Base-by-base conservation (phyloP, 2,329 filamentous ascomycete genomes). In the Elsinoe necatrix region DNA sequence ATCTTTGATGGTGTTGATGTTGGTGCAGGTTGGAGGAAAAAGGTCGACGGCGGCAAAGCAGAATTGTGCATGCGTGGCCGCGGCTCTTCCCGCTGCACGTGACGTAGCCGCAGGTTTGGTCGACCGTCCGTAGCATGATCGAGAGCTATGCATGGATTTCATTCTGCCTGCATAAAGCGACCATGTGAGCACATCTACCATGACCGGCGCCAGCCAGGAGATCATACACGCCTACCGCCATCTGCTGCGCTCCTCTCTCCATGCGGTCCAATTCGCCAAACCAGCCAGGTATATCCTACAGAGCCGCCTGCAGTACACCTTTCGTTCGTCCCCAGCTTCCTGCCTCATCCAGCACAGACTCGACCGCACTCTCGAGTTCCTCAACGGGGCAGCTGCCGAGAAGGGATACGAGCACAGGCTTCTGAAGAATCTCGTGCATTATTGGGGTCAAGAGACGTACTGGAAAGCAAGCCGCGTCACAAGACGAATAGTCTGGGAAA, bases 371-470 rank as follows among this genome's bases (percentile, higher is more conserved):
- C 65, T 87, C 3, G 81, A 82, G 67, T 92, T 93, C 65, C 71
- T 92, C 1, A 71, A 81, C 29, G 80, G 81, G 39, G 88, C 88
- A 3, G 78, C 80, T 1, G 74, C 71, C 60, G 76, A 81, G 63
- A 79, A 71, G 56, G 87, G 86, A 0, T 63, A 89, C 29, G 88
- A 92, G 74, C 86, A 91, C 67, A 78, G 72, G 57, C 79, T 93
- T 7, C 66, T 92, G 57, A 86, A 83, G 71, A 90, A 86, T 61
- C 67, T 92, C 48, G 64, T 88, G 16, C 66, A 70, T 54, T 70
- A 66, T 34, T 75, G 62, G 78, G 80, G 58, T 60, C 54, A 56
- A 37, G 54, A 56, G 25, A 21, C 23, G 2, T 37, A 25, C 14
- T 52, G 31, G 29, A 39, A 37, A 20, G 25, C 48, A 20, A 29